These are phyloP conservation scores for Fragaria ananassa DNA, from an alignment of 306 rosid species.

Conservation along the genomic window DNA sequence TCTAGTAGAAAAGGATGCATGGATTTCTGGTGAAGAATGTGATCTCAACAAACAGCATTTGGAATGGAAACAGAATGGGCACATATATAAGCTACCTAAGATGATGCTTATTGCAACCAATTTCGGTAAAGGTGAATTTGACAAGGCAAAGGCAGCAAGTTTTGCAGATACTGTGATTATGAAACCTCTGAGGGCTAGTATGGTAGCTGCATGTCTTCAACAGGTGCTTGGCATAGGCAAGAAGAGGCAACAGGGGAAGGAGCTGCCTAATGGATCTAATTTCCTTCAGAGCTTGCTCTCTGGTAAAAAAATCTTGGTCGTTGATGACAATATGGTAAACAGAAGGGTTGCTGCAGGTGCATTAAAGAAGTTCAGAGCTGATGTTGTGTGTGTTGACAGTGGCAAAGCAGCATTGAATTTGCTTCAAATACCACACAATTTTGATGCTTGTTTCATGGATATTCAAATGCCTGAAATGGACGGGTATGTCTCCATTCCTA, in stretches of 20 bases:
- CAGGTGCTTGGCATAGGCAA: slow-evolving; percentile 80
- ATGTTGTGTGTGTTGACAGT: slow-evolving; percentile 76
- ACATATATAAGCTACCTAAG: slow-evolving; percentile 54
- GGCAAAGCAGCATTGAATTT: slow-evolving; percentile 80
- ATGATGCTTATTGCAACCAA: slow-evolving; percentile 87
- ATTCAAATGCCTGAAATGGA: slow-evolving; percentile 99
- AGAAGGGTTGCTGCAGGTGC: slow-evolving; percentile 98
- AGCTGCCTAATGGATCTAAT: slow-evolving; percentile 54
- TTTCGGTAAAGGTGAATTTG: slow-evolving; percentile 54
- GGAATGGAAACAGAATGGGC: slow-evolving; percentile 74
- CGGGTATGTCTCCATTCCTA: slow-evolving; percentile 50
- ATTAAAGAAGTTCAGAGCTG: slow-evolving; percentile 81
- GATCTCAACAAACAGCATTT: slow-evolving; percentile 40
- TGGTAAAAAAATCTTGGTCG: slow-evolving; percentile 84
- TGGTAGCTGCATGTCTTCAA: slow-evolving; percentile 99
- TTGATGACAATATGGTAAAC: slow-evolving; percentile 86
- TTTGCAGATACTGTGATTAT: slow-evolving; percentile 88
- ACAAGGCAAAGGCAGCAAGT: slow-evolving; percentile 68
- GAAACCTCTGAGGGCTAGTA: slow-evolving; percentile 94
- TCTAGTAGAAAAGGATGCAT: slow-evolving; percentile 82
- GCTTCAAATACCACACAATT: slow-evolving; percentile 79
- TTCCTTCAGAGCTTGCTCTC: slow-evolving; percentile 61
- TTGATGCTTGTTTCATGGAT: slow-evolving; percentile 99
- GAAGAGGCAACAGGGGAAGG: slow-evolving; percentile 63
- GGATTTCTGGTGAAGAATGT: slow-evolving; percentile 70